Percentiles rank a stretch among this genome's conserved stretches.
Conservation (phyloP, 2,329 filamentous ascomycete species). For the Venturia aucupariae region DNA sequence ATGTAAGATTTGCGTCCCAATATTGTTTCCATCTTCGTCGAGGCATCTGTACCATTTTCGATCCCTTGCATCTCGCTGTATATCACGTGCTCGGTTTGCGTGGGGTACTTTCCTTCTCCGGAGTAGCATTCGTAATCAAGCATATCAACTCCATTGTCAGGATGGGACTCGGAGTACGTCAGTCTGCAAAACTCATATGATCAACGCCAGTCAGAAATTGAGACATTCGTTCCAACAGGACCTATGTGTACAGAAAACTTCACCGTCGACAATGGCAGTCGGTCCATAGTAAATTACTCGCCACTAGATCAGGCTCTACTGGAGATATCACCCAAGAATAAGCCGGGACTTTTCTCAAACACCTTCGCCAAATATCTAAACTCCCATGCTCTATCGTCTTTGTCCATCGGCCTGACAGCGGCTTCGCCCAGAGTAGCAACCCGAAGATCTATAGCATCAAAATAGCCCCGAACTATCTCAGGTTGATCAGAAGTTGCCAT, state of each 20-base stretch:
- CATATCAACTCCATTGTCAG: too few relatives aligned
- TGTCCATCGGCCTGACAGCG: neutral
- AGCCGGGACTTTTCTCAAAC: constrained; percentile 1
- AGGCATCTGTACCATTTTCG: neutral
- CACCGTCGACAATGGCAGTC: neutral
- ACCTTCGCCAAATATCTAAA: constrained; percentile 12
- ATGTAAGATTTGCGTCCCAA: neutral
- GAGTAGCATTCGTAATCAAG: too few relatives aligned
- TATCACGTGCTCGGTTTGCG: neutral
- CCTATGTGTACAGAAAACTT: too few relatives aligned
- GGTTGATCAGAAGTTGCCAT: neutral
- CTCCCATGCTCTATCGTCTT: constrained; percentile 10
- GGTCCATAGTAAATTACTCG: neutral
- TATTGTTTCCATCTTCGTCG: neutral
- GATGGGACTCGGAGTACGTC: too few relatives aligned
- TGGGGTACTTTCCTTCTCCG: too few relatives aligned
- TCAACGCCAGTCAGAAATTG: too few relatives aligned
- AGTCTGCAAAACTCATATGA: too few relatives aligned
- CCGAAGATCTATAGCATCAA: constrained; percentile 7
- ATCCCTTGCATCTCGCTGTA: neutral
- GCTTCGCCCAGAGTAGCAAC: neutral
- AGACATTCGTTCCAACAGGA: too few relatives aligned
- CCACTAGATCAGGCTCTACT: neutral
- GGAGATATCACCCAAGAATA: neutral
- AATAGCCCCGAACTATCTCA: neutral